These are phyloP conservation scores for Cutaneotrichosporon mucoides DNA, from an alignment of 1,284 basidiomycete species.

Conservation along the genomic window DNA sequence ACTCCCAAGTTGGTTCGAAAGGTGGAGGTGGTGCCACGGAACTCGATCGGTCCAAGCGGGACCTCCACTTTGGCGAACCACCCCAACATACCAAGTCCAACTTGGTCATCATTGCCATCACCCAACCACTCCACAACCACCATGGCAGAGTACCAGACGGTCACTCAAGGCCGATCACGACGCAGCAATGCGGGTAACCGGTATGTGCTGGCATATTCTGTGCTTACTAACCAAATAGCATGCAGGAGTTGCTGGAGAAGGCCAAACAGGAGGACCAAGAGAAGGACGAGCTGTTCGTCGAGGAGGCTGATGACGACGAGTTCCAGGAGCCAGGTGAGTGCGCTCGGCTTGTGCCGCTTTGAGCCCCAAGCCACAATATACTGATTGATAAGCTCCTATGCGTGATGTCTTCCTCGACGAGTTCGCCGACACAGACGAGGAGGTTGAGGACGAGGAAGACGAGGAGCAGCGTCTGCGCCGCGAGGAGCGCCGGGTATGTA, in stretches of 20 bases:
- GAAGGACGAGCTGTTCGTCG: constrained; percentile 39
- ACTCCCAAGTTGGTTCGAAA: too few relatives aligned
- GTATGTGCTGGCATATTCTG: constrained; percentile 25
- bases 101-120: not conserved
- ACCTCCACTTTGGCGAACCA: not conserved
- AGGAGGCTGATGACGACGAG: constrained; percentile 44
- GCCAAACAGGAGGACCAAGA: constrained; percentile 42
- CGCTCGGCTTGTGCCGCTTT: not conserved
- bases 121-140: not conserved
- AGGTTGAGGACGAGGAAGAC: constrained; percentile 36
- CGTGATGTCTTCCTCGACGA: constrained; percentile 45
- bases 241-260: constrained; percentile 47
- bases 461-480: constrained; percentile 28
- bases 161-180: constrained; percentile 38
- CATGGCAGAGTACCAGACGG: constrained; percentile 26
- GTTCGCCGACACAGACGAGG: constrained; percentile 48
- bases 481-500: constrained; percentile 34
- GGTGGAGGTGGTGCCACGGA: not conserved
- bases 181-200: constrained; percentile 47
- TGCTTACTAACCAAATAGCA: constrained; percentile 25
- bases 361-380: too few relatives aligned
- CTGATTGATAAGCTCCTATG: constrained; percentile 27
- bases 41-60: not conserved
- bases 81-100: not conserved
- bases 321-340: constrained; percentile 40